Percentiles rank a stretch among this genome's conserved stretches.
Conservation (phyloP, 192 early-diverging fungal species). For the Podila minutissima region DNA sequence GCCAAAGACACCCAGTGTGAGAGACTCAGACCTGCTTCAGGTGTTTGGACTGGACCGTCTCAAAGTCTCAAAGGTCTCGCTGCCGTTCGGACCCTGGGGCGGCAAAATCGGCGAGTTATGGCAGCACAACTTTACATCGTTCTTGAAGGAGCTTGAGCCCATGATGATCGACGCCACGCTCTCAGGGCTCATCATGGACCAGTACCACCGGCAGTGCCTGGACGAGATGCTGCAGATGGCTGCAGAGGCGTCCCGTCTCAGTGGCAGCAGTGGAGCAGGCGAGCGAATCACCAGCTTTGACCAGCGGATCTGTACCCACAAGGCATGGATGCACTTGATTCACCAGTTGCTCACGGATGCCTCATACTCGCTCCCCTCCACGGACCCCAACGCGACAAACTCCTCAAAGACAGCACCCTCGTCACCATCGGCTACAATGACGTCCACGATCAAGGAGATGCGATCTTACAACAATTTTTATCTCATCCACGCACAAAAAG, state of each 20-base stretch:
- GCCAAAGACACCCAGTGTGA: constrained; percentile 1
- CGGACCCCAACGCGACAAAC: neutral
- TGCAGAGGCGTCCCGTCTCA: neutral
- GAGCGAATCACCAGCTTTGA: constrained; percentile 24
- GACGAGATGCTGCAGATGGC: constrained; percentile 26
- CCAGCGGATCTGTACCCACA: constrained; percentile 27
- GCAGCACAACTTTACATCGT: constrained; percentile 27
- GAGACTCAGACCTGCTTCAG: neutral
- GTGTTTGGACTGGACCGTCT: constrained; percentile 28
- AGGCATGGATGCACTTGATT: constrained; percentile 31
- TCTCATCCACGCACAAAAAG: constrained; percentile 40
- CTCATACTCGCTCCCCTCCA: neutral
- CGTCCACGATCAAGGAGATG: constrained; percentile 28
- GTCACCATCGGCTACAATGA: neutral
- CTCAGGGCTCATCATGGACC: constrained; percentile 47
- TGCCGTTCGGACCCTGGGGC: constrained; percentile 48
- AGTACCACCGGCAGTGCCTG: constrained; percentile 42
- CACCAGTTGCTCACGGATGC: constrained; percentile 28
- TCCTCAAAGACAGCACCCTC: neutral
- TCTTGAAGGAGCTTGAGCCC: constrained; percentile 37
- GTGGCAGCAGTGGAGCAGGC: neutral
- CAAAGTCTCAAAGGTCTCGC: constrained; percentile 25
- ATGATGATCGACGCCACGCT: constrained; percentile 45
- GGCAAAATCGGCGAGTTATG: constrained; percentile 42
- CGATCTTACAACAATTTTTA: constrained; percentile 48